Base-by-base conservation (phyloP, 2,329 filamentous ascomycete species). In the Phialophora verrucosa region DNA sequence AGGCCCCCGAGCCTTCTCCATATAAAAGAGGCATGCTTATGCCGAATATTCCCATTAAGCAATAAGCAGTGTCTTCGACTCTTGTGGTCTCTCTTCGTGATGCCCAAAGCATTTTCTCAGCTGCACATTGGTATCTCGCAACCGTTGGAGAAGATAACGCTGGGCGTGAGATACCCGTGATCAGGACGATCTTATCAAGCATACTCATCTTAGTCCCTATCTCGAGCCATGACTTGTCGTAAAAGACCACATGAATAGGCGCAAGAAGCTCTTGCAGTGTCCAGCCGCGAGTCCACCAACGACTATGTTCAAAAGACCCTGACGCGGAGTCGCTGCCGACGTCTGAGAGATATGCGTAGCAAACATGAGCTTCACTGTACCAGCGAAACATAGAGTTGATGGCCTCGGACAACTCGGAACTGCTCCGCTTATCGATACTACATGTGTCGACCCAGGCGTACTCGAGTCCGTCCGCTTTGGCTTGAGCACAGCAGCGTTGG, bases 1-100 rank as follows among this genome's bases (percentile, higher is more conserved):
- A 73, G n/a, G 71, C 71, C 55, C 67, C 63, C 5, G 64, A 61
- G 12, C 73, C 72, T 53, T 76, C 75, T 10, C 81, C 81, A 58
- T 83, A 83, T 0, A 82, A 56, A 4, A 82, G 69, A 0, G 80
- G 76, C 77, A 83, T 81, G 38, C 78, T 75, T n/a, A 83, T 74
- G 0, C 74, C 73, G 29, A 83, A 83, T 0, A 83, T 74, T 0
- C 81, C 82, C 2, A 83, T 63, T 0, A 83, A 71, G 12, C 75
- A 81, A 47, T 83, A 83, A 0, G 80, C 80, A 12, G 74, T 74
- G 44, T 83, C 82, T 53, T 83, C 81, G 0, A 57, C 4, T 4
- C 75, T 63, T 0, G 72, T 75, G 0, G 80, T 82, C 3, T 72
- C 63, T 20, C 75, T 74, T 17, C 63, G n/a, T 20, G 53, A 25